These are phyloP conservation scores for Boletus barrowsii DNA, from an alignment of 768 basidiomycete genomes.

Conservation along the genomic window DNA sequence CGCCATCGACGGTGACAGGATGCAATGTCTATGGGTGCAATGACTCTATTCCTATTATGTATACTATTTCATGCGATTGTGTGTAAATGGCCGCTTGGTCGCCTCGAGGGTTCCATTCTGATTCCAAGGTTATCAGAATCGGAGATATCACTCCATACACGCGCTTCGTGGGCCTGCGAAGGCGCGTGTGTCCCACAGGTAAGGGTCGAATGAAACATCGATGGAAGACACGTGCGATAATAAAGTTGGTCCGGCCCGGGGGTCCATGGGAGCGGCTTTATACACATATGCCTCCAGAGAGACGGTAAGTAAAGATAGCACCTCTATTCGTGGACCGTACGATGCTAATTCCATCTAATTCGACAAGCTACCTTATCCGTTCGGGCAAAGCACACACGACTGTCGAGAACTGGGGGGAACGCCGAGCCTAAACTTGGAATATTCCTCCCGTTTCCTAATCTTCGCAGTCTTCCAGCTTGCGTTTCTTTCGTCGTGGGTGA, in stretches of 20 bases:
- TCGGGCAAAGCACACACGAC: too few relatives aligned
- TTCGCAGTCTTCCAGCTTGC: slow-evolving; percentile 17
- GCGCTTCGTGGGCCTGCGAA: too few relatives aligned
- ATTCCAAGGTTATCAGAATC: not conserved
- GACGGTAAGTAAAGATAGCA: not conserved
- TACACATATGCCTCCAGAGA: not conserved
- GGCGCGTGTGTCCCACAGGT: not conserved
- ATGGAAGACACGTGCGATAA: not conserved
- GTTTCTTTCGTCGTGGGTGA: slow-evolving; percentile 18
- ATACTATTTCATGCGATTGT: too few relatives aligned
- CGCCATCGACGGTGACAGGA: too few relatives aligned
- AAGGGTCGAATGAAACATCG: not conserved
- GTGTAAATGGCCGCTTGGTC: too few relatives aligned
- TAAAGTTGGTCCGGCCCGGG: not conserved
- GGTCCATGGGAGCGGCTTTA: not conserved
- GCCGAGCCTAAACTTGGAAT: not conserved
- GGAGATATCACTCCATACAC: too few relatives aligned
- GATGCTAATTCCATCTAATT: slow-evolving; percentile 5
- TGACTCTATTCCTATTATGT: too few relatives aligned
- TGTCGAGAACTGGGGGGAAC: not conserved
- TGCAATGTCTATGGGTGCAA: too few relatives aligned
- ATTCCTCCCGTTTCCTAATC: not conserved
- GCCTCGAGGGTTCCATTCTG: too few relatives aligned
- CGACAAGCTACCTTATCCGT: not conserved
- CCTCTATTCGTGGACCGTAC: not conserved